Percentiles rank a stretch among this genome's conserved stretches.
These are phyloP conservation scores for Artomyces pyxidatus DNA, from an alignment of 768 basidiomycete species.

Conservation along the genomic window DNA sequence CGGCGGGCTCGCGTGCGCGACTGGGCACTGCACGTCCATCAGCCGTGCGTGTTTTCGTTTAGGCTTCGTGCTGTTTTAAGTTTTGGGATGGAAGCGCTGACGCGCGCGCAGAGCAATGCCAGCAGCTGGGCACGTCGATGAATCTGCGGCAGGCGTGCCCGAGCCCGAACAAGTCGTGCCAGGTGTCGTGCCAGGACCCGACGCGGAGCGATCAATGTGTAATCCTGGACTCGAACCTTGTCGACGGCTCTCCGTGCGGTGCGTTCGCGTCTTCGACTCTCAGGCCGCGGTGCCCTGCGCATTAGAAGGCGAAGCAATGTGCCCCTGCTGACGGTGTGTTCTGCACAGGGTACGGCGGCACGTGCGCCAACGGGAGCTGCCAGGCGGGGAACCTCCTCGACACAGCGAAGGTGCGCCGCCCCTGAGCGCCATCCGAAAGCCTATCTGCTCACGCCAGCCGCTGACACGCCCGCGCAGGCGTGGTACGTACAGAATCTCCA, in stretches of 20 bases:
- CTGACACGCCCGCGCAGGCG: constrained; percentile 32
- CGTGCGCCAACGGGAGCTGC: constrained; percentile 56
- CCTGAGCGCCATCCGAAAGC: background rate
- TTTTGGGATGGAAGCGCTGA: too few species aligned
- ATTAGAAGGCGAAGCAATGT: too few species aligned
- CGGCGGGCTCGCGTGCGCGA: constrained; percentile 61
- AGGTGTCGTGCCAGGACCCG: constrained; percentile 77
- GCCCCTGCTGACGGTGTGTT: constrained; percentile 11
- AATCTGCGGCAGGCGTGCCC: constrained; percentile 61
- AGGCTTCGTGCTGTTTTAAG: too few species aligned
- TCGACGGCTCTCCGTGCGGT: constrained; percentile 85
- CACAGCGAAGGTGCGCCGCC: constrained; percentile 45
- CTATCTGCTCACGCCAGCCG: constrained; percentile 9
- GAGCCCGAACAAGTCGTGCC: constrained; percentile 52
- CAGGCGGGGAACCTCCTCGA: constrained; percentile 48
- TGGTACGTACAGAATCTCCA: constrained; percentile 74
- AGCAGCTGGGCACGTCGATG: constrained; percentile 63
- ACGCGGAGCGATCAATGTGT: constrained; percentile 51
- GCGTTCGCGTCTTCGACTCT: constrained; percentile 20
- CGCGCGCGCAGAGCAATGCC: constrained; percentile 57
- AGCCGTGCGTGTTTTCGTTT: constrained; percentile 37
- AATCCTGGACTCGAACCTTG: constrained; percentile 57
- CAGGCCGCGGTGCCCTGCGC: too few species aligned
- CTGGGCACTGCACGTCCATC: constrained; percentile 70
- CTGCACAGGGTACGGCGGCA: constrained; percentile 59